Conservation (phyloP, 306 rosid genomes). For the Citrullus mucosospermus region DNA sequence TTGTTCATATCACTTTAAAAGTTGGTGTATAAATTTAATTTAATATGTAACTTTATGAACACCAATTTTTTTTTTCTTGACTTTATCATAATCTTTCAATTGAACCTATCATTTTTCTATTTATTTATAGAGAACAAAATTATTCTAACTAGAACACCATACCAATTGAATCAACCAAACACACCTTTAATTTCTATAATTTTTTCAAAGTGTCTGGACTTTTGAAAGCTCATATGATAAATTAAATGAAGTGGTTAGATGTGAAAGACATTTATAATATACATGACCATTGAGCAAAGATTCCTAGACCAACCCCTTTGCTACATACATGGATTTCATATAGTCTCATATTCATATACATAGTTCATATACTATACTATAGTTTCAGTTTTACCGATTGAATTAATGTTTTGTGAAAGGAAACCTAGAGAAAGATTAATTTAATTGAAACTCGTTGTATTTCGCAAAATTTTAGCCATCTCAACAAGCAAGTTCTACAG, state of each 20-base stretch:
- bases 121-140: background rate
- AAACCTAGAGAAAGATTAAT: background rate
- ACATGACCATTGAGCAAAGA: background rate
- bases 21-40: too few species aligned
- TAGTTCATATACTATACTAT: background rate
- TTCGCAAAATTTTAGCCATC: background rate
- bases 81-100: background rate
- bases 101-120: background rate
- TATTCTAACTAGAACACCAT: background rate
- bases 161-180: background rate
- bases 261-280: background rate
- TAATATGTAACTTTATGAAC: too few species aligned
- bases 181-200: background rate
- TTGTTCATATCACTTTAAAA: too few species aligned
- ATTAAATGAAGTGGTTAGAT: background rate
- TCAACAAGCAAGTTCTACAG: slow-evolving; percentile 43
- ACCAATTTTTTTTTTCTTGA: background rate
- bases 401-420: background rate
- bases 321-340: slow-evolving; percentile 1
- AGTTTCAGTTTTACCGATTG: background rate
- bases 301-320: background rate
- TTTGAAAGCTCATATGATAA: background rate
- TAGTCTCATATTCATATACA: background rate
- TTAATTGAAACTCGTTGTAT: background rate
- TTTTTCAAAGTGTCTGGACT: background rate